Percentiles rank a stretch among this genome's conserved stretches.
Evolutionary conservation across 2,329 filamentous ascomycete species (phyloP).

Genomic region (Colletotrichum graminicola): DNA sequence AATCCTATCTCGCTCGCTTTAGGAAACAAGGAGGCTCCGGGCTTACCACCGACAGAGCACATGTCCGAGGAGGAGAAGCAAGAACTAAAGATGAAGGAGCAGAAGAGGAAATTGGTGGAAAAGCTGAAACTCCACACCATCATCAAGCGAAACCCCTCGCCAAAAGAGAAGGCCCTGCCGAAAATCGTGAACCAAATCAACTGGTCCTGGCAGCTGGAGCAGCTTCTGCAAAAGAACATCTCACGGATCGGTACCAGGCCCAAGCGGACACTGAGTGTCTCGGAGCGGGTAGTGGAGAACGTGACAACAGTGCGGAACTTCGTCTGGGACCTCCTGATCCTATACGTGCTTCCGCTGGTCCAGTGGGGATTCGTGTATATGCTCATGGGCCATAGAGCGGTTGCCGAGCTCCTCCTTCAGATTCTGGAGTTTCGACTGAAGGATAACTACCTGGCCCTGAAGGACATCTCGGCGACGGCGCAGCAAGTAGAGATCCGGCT

Average conservation of each 20-base stretch:
- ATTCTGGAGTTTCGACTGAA: conserved; percentile 87
- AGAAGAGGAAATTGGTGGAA: conserved; percentile 77
- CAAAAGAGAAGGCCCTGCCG: conserved; percentile 84
- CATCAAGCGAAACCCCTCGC: conserved; percentile 78
- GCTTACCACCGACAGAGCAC: conserved; percentile 52
- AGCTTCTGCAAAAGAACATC: conserved; percentile 89
- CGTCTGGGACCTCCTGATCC: conserved; percentile 77
- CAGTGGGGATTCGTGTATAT: conserved; percentile 80
- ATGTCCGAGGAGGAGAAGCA: conserved; percentile 81
- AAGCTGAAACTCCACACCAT: conserved; percentile 93
- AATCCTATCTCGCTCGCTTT: conserved; percentile 89
- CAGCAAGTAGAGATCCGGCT: conserved; percentile 97
- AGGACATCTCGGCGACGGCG: conserved; percentile 95
- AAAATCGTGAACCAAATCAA: conserved; percentile 94
- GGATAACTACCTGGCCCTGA: conserved; percentile 84
- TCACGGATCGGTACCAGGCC: conserved; percentile 84
- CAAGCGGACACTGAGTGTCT: conserved; percentile 90
- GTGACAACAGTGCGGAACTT: conserved; percentile 88
- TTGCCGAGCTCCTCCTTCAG: conserved; percentile 82
- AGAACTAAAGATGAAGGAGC: conserved; percentile 68
- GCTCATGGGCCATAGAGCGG: conserved; percentile 82
- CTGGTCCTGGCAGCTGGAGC: conserved; percentile 91
- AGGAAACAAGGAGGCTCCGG: conserved; percentile 72
- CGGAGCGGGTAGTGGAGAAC: conserved; percentile 93
- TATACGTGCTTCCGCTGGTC: conserved; percentile 84